Evolutionary conservation across 139 green algal species (phyloP).

Genomic region (Micractinium sp.): DNA sequence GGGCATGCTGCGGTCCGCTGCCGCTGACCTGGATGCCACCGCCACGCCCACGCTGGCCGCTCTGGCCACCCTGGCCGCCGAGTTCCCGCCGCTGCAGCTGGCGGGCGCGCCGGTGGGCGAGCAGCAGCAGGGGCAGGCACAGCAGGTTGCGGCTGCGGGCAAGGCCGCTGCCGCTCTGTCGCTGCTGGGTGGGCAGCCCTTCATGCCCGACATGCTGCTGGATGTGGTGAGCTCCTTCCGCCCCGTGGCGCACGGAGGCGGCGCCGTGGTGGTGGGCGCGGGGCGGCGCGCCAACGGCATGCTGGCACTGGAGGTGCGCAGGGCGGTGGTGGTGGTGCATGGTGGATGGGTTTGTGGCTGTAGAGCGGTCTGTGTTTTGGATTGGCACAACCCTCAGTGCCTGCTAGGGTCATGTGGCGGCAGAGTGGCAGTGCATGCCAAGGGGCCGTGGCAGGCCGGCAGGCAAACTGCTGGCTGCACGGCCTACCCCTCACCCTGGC

Average conservation of each 20-base stretch:
- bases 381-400: neutral
- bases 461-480: neutral
- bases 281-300: slow-evolving; percentile 12
- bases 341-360: neutral
- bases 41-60: slow-evolving; percentile 61
- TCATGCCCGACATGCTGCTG: slow-evolving; percentile 72
- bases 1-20: slow-evolving; percentile 45
- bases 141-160: slow-evolving; percentile 15
- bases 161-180: neutral
- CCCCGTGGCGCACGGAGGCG: slow-evolving; percentile 35
- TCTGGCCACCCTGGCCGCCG: slow-evolving; percentile 56
- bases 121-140: neutral
- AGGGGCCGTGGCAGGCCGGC: neutral
- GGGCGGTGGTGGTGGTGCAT: neutral
- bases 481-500: neutral
- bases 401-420: neutral
- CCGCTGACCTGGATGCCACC: slow-evolving; percentile 48
- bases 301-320: slow-evolving; percentile 11
- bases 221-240: slow-evolving; percentile 65
- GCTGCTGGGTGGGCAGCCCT: slow-evolving; percentile 54
- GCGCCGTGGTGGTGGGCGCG: neutral
- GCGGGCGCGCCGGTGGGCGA: neutral
- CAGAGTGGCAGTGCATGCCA: neutral
- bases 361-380: neutral
- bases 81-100: slow-evolving; percentile 47